Conservation (phyloP, 202 grass and related monocot genomes). For the Zizania palustris region DNA sequence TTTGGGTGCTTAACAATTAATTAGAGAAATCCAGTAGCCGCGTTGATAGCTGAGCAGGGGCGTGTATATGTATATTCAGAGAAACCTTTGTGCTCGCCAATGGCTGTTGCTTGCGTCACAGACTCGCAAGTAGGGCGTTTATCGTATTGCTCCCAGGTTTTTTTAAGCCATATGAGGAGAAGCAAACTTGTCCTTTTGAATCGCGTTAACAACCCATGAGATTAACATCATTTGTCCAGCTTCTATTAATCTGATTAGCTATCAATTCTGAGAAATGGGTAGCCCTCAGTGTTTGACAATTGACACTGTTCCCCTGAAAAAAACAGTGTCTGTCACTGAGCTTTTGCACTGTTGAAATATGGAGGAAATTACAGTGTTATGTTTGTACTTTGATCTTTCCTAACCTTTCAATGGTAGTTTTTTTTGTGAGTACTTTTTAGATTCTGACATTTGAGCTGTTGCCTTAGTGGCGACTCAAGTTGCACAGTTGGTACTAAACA, state of each 20-base stretch:
- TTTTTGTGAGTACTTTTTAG: background rate
- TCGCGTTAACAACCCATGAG: constrained; percentile 4
- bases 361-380: background rate
- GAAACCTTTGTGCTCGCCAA: constrained; percentile 41
- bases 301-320: no score
- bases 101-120: constrained; percentile 39
- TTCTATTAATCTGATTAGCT: background rate
- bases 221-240: background rate
- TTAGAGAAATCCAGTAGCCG: constrained; percentile 23
- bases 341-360: background rate
- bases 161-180: constrained; percentile 15
- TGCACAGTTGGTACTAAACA: background rate
- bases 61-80: constrained; percentile 52
- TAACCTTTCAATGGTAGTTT: background rate
- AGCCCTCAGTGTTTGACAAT: background rate
- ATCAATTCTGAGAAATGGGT: background rate
- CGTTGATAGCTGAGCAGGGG: constrained; percentile 39
- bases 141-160: constrained; percentile 40
- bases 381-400: background rate
- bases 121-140: constrained; percentile 27
- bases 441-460: background rate
- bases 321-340: background rate
- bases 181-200: constrained; percentile 53
- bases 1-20: background rate
- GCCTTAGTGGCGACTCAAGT: constrained; percentile 17